phyloP scores from a whole-genome alignment of 345 rosid genomes.

The Xanthoceras sorbifolium region DNA sequence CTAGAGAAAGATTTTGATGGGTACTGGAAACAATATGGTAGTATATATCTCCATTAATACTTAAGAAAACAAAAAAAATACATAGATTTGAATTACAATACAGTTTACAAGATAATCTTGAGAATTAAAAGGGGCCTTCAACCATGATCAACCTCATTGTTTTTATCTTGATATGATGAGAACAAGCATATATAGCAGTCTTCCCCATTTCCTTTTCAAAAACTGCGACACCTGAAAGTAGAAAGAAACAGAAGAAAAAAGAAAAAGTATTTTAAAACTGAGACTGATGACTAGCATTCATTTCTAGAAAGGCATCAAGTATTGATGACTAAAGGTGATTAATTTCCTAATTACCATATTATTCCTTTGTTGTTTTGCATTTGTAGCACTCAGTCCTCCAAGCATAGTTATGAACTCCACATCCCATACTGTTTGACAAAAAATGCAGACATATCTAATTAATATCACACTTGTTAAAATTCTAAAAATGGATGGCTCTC shows the following conservation, averaged over 20 bases:
- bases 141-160: conserved; percentile 6
- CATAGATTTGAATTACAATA: too few species aligned
- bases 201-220: conserved; percentile 5
- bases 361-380: conserved; percentile 79
- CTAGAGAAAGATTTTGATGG: too few species aligned
- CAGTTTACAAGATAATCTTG: conserved; percentile 22
- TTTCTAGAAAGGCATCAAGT: background rate
- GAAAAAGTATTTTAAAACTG: background rate
- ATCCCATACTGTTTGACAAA: conserved; percentile 41
- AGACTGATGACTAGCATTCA: background rate
- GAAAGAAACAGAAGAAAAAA: background rate
- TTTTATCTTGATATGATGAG: background rate
- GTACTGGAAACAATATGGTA: too few species aligned
- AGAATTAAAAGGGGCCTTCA: conserved; percentile 19
- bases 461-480: too few species aligned
- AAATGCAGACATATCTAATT: conserved; percentile 1
- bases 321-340: too few species aligned
- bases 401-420: conserved; percentile 91
- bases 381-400: conserved; percentile 82
- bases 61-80: too few species aligned
- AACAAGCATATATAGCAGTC: too few species aligned
- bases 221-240: conserved; percentile 40
- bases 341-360: conserved; percentile 36
- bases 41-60: too few species aligned
- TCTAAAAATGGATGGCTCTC: too few species aligned